Evolutionary conservation across 257 asterid genomes (phyloP), one percentile per base, ranked within the genome.

Genomic region (Solanum bukasovii): DNA sequence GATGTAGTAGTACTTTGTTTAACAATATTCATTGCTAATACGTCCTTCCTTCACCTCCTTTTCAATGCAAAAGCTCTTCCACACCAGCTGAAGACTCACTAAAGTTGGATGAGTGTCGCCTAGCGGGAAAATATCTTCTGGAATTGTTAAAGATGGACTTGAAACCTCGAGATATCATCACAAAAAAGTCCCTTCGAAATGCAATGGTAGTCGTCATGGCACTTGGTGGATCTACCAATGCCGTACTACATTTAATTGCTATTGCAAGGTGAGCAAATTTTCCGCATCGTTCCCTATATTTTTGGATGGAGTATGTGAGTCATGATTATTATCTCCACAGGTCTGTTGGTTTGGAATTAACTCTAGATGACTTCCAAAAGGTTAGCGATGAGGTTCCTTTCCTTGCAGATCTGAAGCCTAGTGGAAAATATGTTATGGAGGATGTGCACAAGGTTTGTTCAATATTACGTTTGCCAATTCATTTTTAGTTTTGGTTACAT

Each of bases 371-470:
- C 92, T 97, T 97, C 94, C 99, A 97, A 89, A 96, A 94, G 94
- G 96, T 97, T 84, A 97, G 99, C 87, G 99, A 97, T 90, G 72
- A 68, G 91, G 95, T 96, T 84, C 99, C 99, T 12, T 94, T 97
- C 92, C 99, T 97, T 73, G 99, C 99, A 85, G 99, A 97, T 94
- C 96, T 97, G 78, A 97, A 97, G 93, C 99, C 99, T 75, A 97
- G 99, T 94, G 99, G 99, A 71, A 97, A 95, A 92, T 97, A 92
- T 89, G 99, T 97, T 77, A 97, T 97, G 99, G 99, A 97, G 93
- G 99, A 97, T 89, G 93, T 97, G 63, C 99, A 97, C 92, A 97
- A 96, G 98, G 99, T 96, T 87, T 88, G 88, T 35, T 81, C 86
- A 42, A 44, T 20, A 59, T 23, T 65, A 61, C 70, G 78, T 33